Evolutionary conservation across 148 eudicot species (phyloP), one percentile per base, ranked within the genome.

Genomic region (Persicaria maculosa): DNA sequence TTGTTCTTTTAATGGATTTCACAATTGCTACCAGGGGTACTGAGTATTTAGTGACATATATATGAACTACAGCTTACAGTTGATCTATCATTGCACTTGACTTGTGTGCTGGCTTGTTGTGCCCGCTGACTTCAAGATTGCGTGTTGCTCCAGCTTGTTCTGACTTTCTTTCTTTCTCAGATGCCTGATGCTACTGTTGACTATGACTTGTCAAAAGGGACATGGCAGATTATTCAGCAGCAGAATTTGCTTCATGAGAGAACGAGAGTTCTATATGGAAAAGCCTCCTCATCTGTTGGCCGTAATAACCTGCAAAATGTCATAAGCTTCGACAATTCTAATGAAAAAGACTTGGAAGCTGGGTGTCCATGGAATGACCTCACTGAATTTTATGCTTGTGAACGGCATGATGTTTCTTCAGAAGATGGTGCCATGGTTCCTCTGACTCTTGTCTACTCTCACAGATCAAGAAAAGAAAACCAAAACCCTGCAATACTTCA

Each of bases 141-240:
- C 72, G 16, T 44, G 17, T 44, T 43, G 12, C 53, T 72, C 44
- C 40, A 79, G 12, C 59, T 31, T 71, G 45, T 58, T 55, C 53
- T 12, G 25, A 44, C 59, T 11, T 50, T 54, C 52, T 16, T 65
- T 78, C 50, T 61, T 72, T 79, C 76, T 25, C 85, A 94, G 97
- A 94, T 94, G 98, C 98, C 96, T 74, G 97, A 90, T 87, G 98
- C 98, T 15, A 86, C 92, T 48, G 92, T 91, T 55, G 96, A 94
- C 77, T 94, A 91, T 84, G 89, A 91, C 74, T 86, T 94, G 72
- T 77, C 86, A 74, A 88, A 77, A 71, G 92, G 90, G 64, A 90
- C 85, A 58, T 94, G 98, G 97, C 87, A 80, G 75, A 91, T 91
- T 50, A 84, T 94, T 77, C 98, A 94, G 81, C 98, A 94, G 81